Conservation (phyloP, 129 eudicot genomes). For the Heracleum sosnowskyi region DNA sequence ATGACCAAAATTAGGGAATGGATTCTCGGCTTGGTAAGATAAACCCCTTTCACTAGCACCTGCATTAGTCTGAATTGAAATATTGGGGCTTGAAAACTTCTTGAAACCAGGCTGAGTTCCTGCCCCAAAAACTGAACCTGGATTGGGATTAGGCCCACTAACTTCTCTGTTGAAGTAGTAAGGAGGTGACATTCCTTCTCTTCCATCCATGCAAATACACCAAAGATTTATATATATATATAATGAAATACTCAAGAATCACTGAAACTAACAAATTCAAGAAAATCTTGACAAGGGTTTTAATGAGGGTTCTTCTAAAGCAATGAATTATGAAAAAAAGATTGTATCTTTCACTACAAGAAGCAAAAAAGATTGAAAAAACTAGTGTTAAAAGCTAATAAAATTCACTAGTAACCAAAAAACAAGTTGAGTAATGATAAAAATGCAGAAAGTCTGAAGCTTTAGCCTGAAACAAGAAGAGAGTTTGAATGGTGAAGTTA, state of each 20-base stretch:
- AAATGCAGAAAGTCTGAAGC: slow-evolving; percentile 24
- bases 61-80: slow-evolving; percentile 42
- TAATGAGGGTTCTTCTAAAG: slow-evolving; percentile 44
- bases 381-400: not conserved
- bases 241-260: not conserved
- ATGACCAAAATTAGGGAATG: slow-evolving; percentile 48
- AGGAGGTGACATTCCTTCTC: slow-evolving; percentile 70
- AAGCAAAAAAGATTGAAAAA: slow-evolving; percentile 14
- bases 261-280: slow-evolving; percentile 9
- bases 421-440: slow-evolving; percentile 11
- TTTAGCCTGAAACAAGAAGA: not conserved
- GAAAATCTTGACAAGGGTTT: slow-evolving; percentile 28
- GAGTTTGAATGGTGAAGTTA: slow-evolving; percentile 8
- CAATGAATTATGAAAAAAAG: slow-evolving; percentile 45
- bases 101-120: slow-evolving; percentile 50
- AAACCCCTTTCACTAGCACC: slow-evolving; percentile 39
- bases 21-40: slow-evolving; percentile 49
- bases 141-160: slow-evolving; percentile 35
- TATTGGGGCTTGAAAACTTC: slow-evolving; percentile 39
- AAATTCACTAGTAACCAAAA: slow-evolving; percentile 7
- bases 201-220: slow-evolving; percentile 70
- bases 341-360: not conserved
- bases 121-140: slow-evolving; percentile 20
- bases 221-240: not conserved
- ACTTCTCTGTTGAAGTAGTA: slow-evolving; percentile 67